These are phyloP conservation scores for Cercospora citrullina DNA, from an alignment of 2,329 filamentous ascomycete genomes.

Conservation along the genomic window DNA sequence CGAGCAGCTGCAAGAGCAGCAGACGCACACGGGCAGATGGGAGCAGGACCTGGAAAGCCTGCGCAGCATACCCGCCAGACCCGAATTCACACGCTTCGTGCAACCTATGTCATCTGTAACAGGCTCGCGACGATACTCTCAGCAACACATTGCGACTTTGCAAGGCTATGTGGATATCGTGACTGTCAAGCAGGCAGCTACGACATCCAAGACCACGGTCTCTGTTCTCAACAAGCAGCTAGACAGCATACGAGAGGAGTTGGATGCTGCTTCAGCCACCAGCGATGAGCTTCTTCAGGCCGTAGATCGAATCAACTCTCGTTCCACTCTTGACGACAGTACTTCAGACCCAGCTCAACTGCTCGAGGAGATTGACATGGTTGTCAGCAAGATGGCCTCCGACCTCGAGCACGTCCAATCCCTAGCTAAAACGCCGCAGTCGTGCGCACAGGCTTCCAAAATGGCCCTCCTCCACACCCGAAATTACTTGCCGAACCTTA, in stretches of 20 bases:
- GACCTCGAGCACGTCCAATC: conserved; percentile 78
- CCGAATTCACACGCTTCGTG: conserved; percentile 60
- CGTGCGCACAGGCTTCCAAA: conserved; percentile 61
- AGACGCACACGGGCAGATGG: conserved; percentile 63
- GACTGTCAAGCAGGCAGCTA: conserved; percentile 70
- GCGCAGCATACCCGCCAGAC: conserved; percentile 62
- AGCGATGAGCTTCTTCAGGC: conserved; percentile 48
- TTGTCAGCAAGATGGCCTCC: conserved; percentile 81
- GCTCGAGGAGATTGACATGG: conserved; percentile 79
- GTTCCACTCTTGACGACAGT: conserved; percentile 26
- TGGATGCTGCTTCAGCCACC: conserved; percentile 45
- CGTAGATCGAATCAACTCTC: conserved; percentile 46
- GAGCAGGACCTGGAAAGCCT: conserved; percentile 68
- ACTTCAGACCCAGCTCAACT: conserved; percentile 64
- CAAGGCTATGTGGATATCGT: conserved; percentile 75
- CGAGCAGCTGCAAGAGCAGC: conserved; percentile 67
- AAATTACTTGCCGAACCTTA: conserved; percentile 62
- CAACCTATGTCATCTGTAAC: conserved; percentile 27
- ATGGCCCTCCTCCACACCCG: conserved; percentile 64
- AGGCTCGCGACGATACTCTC: conserved; percentile 33
- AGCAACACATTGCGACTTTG: conserved; percentile 58
- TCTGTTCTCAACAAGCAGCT: conserved; percentile 62
- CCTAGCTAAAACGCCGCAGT: conserved; percentile 66
- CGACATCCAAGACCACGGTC: conserved; percentile 63
- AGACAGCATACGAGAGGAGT: conserved; percentile 43